These are phyloP conservation scores for Xanthoceras sorbifolium DNA, from an alignment of 345 rosid species.

Conservation along the genomic window DNA sequence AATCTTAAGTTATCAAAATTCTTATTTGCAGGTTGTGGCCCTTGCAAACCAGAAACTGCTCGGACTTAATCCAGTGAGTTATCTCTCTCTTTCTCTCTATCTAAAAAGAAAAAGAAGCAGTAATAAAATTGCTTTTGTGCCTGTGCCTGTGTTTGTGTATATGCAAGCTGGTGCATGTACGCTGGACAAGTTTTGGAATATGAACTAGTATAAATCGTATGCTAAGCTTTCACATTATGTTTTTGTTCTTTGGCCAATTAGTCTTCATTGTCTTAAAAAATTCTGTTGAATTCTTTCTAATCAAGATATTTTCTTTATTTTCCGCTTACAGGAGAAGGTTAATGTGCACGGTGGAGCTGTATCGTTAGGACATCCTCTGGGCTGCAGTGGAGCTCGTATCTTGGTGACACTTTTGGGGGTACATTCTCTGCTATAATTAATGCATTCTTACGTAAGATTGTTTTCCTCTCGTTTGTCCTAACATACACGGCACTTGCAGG, in stretches of 20 bases:
- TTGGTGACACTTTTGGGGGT: conserved; percentile 93
- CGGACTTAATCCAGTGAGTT: conserved; percentile 74
- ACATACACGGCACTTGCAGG: conserved; percentile 29
- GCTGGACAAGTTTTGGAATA: background rate
- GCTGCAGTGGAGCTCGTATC: conserved; percentile 99
- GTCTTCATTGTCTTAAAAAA: no score
- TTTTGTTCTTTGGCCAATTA: background rate
- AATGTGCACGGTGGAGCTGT: conserved; percentile 98
- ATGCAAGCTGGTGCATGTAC: background rate
- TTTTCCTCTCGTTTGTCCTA: background rate
- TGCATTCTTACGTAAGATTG: background rate
- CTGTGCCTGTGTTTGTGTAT: background rate
- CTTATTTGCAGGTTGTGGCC: conserved; percentile 73
- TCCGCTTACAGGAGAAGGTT: conserved; percentile 64
- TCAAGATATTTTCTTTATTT: conserved; percentile 11
- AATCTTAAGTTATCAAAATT: conserved; percentile 9
- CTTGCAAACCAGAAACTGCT: conserved; percentile 88
- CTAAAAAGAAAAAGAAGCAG: background rate
- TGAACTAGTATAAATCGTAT: background rate
- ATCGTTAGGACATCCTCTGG: conserved; percentile 94
- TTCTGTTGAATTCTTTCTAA: background rate
- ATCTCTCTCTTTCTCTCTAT: background rate
- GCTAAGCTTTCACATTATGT: background rate
- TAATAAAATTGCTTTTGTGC: background rate
- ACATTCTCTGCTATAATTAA: background rate